Evolutionary conservation across 371 early-diverging fungal species (phyloP), one percentile per base, ranked within the genome.

Genomic region (Rhizomucor miehei): DNA sequence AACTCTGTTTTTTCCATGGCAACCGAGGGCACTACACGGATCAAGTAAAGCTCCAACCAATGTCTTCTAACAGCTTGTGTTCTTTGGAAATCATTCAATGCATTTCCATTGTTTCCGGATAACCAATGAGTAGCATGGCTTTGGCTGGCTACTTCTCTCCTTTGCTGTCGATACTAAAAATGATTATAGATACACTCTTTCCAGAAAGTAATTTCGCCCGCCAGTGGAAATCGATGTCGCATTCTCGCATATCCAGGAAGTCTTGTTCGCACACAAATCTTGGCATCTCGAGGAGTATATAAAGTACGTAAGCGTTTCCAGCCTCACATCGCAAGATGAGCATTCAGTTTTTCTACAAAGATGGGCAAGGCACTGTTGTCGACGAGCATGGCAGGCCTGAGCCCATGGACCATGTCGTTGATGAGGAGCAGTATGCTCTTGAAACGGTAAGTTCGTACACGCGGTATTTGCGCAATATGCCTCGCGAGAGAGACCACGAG

Each of bases 351-450:
- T 29, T 53, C 29, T 43, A 53, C 23, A 51, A 52, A 29, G 52
- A 52, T 48, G 58, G 58, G n/a, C 44, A 58, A 47, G 58, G 58
- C 17, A 8, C 16, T 46, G 52, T 48, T 40, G 48, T 52, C 45
- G 52, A 57, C 37, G 58, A 52, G 41, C 9, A 52, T 29, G 59
- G 59, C 11, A 41, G 41, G 12, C 36, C 39, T 52, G 52, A 52
- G 52, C 59, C 53, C 10, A 58, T 58, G 59, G 59, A 52, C 41
- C 34, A 49, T 52, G 47, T 48, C 52, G 48, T 58, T 52, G 59
- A 58, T 17, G 48, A 58, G 19, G 59, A 58, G 59, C 53, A 49
- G 29, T 58, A 41, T 36, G 53, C 49, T 52, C 38, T 52, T 25
- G 53, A 58, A 48, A 52, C 52, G 35, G 19, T 52, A 39, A 52